phyloP scores from a whole-genome alignment of 2,329 filamentous ascomycete species.

The Dactylellina cionopaga region DNA sequence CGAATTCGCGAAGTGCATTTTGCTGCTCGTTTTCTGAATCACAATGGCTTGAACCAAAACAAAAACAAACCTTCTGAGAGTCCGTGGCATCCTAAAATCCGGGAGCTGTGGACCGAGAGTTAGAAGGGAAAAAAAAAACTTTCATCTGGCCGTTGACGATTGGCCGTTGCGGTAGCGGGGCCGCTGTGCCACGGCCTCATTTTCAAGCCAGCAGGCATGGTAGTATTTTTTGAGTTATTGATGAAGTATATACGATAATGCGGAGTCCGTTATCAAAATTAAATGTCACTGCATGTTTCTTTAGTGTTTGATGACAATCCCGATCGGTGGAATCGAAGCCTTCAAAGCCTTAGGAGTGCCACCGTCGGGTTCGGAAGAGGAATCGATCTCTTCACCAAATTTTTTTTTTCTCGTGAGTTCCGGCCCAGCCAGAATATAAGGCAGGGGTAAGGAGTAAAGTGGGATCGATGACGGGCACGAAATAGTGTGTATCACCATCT shows the following conservation, averaged over 20 bases:
- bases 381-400: background rate
- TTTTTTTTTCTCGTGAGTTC: too few relatives aligned
- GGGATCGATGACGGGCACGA: background rate
- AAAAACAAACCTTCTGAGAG: too few relatives aligned
- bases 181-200: too few relatives aligned
- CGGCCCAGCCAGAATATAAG: background rate
- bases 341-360: background rate
- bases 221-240: too few relatives aligned
- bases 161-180: slow-evolving; percentile 8
- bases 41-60: slow-evolving; percentile 1
- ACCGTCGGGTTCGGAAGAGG: slow-evolving; percentile 26
- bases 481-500: background rate
- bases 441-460: background rate
- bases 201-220: slow-evolving; percentile 6
- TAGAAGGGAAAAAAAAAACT: too few relatives aligned
- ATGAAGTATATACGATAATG: too few relatives aligned
- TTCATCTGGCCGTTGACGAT: slow-evolving; percentile 18
- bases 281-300: too few relatives aligned
- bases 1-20: background rate
- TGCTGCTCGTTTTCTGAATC: slow-evolving; percentile 19
- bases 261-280: too few relatives aligned
- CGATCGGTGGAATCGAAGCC: too few relatives aligned
- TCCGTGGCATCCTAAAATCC: slow-evolving; percentile 13
- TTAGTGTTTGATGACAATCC: too few relatives aligned
- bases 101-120: slow-evolving; percentile 2